Evolutionary conservation across 305 asterid genomes (phyloP).

Genomic region (Fraxinus sp.): DNA sequence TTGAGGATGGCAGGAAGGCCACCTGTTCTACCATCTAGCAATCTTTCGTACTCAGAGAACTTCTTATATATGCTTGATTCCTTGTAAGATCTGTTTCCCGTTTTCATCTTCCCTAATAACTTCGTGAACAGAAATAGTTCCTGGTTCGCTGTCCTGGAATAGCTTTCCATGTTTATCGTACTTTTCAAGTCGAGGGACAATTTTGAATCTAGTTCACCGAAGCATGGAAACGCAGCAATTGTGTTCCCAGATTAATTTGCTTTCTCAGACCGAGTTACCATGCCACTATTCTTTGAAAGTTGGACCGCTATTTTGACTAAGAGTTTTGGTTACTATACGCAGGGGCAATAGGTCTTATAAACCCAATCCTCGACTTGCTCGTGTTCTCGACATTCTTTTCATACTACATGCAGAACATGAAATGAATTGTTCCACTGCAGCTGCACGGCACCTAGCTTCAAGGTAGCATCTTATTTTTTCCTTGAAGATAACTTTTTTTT

Average conservation of each 20-base stretch:
- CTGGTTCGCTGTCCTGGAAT: conserved; percentile 9
- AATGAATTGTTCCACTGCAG: conserved; percentile 99
- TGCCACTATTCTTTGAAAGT: neutral
- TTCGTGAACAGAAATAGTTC: neutral
- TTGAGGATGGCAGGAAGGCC: conserved; percentile 96
- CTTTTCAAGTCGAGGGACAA: conserved; percentile 8
- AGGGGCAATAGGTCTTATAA: conserved; percentile 90
- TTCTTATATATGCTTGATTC: conserved; percentile 98
- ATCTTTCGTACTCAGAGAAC: conserved; percentile 70
- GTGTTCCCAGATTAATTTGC: neutral
- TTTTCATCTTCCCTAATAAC: neutral
- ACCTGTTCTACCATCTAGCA: conserved; percentile 87
- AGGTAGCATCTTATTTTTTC: conserved; percentile 51
- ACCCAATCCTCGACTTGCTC: conserved; percentile 97
- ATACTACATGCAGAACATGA: conserved; percentile 97
- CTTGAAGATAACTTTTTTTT: conserved; percentile 12
- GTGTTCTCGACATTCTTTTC: conserved; percentile 91
- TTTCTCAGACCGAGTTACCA: neutral
- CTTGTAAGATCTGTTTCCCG: conserved; percentile 49
- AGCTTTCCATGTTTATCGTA: conserved; percentile 6
- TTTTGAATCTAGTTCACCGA: conserved; percentile 10
- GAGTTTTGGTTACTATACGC: conserved; percentile 31
- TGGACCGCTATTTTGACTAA: conserved; percentile 22
- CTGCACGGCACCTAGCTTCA: conserved; percentile 98
- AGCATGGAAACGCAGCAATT: neutral